Conservation (phyloP, 2,329 filamentous ascomycete genomes). For the Penicillium sp. region DNA sequence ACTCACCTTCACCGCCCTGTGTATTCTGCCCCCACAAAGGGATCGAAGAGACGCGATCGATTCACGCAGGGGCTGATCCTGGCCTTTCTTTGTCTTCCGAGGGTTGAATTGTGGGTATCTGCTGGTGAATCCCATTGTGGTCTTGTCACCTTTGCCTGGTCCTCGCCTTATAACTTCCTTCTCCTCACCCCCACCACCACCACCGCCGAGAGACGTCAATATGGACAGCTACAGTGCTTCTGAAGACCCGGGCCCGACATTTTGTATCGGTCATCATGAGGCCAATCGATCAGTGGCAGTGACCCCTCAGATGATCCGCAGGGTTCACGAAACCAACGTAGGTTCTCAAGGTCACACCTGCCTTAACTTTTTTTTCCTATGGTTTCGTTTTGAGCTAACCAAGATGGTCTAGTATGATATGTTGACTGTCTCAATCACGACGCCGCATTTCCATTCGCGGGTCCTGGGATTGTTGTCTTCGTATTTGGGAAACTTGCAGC, state of each 20-base stretch:
- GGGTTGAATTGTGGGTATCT: background rate
- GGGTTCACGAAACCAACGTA: conserved; percentile 55
- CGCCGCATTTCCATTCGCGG: conserved; percentile 54
- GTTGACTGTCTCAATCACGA: conserved; percentile 59
- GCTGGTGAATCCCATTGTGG: background rate
- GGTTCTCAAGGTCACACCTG: conserved; percentile 1
- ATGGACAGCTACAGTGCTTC: conserved; percentile 32
- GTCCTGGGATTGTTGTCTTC: conserved; percentile 51
- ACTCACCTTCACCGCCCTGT: conserved; percentile 21
- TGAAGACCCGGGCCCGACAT: conserved; percentile 43
- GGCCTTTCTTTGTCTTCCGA: background rate
- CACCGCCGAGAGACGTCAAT: conserved; percentile 11
- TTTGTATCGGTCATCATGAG: conserved; percentile 61
- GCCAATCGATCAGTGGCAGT: conserved; percentile 48
- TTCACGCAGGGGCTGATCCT: conserved; percentile 4
- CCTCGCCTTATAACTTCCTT: background rate
- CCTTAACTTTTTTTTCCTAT: background rate
- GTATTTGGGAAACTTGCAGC: conserved; percentile 45
- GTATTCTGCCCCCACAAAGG: conserved; percentile 32
- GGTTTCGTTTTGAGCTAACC: background rate
- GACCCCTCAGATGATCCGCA: conserved; percentile 47
- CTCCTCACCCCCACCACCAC: conserved; percentile 3
- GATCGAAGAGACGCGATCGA: conserved; percentile 16
- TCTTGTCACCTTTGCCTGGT: background rate
- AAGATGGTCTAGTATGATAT: conserved; percentile 55